These are phyloP conservation scores for Brettanomyces sp. DNA, from an alignment of 805 yeast genomes.

Conservation along the genomic window DNA sequence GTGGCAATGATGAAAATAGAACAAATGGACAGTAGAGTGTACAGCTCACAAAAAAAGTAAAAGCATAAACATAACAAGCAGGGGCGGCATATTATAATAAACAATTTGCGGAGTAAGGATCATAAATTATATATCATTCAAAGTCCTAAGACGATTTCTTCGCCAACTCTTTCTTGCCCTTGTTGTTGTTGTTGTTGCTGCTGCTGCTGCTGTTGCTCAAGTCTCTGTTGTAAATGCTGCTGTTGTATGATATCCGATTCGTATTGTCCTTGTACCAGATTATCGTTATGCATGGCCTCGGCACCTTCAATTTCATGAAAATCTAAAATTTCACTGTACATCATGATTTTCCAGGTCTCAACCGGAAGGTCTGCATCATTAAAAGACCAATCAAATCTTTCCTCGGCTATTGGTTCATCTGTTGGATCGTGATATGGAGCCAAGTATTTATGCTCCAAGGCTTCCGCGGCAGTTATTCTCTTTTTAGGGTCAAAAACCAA, in stretches of 20 bases:
- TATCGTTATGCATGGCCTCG: conserved; percentile 14
- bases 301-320: conserved; percentile 78
- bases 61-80: too few relatives aligned
- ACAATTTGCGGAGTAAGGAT: background rate
- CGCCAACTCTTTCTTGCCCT: background rate
- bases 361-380: conserved; percentile 97
- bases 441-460: conserved; percentile 82
- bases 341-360: conserved; percentile 98
- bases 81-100: background rate
- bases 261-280: conserved; percentile 6
- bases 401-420: conserved; percentile 92
- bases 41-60: too few relatives aligned
- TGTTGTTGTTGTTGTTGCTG: conserved; percentile 3
- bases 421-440: conserved; percentile 95
- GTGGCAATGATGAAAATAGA: too few relatives aligned
- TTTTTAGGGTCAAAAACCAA: conserved; percentile 90
- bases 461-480: conserved; percentile 87
- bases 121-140: background rate
- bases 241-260: conserved; percentile 18
- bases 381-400: conserved; percentile 94
- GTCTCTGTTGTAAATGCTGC: conserved; percentile 6
- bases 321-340: conserved; percentile 94
- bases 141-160: background rate
- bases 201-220: conserved; percentile 7
- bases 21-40: too few relatives aligned